A percentile compares a stretch with the other conserved stretches of the same genome.
These are phyloP conservation scores for Acidomyces sp. DNA, from an alignment of 495 filamentous ascomycete species.

Conservation along the genomic window DNA sequence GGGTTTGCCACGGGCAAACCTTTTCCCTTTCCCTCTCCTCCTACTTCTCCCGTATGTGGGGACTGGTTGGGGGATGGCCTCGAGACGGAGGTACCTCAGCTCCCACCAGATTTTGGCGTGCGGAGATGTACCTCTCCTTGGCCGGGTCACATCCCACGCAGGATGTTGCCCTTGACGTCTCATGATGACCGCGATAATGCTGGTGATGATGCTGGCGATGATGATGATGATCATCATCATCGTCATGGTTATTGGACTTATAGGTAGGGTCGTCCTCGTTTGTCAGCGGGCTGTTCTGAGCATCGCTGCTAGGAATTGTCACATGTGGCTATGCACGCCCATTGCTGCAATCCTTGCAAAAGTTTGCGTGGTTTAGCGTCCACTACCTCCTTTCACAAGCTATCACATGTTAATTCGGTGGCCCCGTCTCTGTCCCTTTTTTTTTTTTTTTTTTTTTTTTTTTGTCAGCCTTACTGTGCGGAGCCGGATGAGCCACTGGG, in stretches of 20 bases:
- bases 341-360: too few relatives aligned
- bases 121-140: neutral
- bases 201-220: neutral
- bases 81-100: neutral
- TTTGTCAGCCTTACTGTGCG: too few relatives aligned
- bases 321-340: too few relatives aligned
- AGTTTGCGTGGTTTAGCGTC: too few relatives aligned
- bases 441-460: too few relatives aligned
- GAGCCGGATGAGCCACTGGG: too few relatives aligned
- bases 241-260: neutral
- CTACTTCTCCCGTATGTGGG: neutral
- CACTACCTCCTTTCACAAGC: too few relatives aligned
- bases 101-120: neutral
- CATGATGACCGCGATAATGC: neutral
- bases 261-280: neutral
- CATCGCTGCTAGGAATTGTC: neutral
- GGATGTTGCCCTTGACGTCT: neutral
- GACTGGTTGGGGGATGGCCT: neutral
- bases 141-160: neutral
- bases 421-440: too few relatives aligned
- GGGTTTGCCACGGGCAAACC: neutral
- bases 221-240: neutral
- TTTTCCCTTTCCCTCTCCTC: neutral
- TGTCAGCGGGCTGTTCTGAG: neutral
- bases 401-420: too few relatives aligned